These are phyloP conservation scores for Cordia subcordata DNA, from an alignment of 257 asterid genomes.

Conservation along the genomic window DNA sequence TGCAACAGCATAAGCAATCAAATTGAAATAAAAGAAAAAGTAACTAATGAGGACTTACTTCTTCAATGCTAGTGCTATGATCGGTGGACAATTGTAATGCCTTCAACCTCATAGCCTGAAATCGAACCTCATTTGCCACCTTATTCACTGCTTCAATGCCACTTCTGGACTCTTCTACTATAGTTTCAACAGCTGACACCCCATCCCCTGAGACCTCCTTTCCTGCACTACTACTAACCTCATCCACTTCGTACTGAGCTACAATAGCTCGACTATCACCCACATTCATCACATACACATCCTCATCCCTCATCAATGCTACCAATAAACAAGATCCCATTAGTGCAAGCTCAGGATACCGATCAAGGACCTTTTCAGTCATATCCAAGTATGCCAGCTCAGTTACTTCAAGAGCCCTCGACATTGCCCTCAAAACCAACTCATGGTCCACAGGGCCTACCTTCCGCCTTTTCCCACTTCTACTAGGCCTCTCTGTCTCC, in stretches of 20 bases:
- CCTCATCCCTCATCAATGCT: constrained; percentile 95
- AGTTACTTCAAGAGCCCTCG: constrained; percentile 81
- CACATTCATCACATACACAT: constrained; percentile 91
- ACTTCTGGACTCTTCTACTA: constrained; percentile 55
- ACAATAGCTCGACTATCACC: constrained; percentile 98
- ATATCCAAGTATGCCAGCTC: constrained; percentile 79
- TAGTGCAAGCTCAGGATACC: constrained; percentile 91
- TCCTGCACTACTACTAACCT: constrained; percentile 33
- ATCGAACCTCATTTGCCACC: constrained; percentile 47
- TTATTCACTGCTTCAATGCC: constrained; percentile 35
- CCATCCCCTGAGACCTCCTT: constrained; percentile 30
- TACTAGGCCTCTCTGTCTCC: constrained; percentile 39
- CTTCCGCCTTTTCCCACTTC: constrained; percentile 56
- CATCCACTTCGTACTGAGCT: constrained; percentile 65
- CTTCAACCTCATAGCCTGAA: constrained; percentile 44
- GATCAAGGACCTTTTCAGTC: constrained; percentile 91
- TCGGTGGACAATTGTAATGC: constrained; percentile 93
- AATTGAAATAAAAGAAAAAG: constrained; percentile 5
- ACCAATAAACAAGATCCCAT: constrained; percentile 98
- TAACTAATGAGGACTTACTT: constrained; percentile 39
- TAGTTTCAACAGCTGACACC: constrained; percentile 43
- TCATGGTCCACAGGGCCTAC: constrained; percentile 74
- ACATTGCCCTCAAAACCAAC: constrained; percentile 81
- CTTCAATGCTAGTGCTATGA: constrained; percentile 95
- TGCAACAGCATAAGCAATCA: background rate